Conservation (phyloP, 768 basidiomycete genomes). For the Tricholoma sp. region DNA sequence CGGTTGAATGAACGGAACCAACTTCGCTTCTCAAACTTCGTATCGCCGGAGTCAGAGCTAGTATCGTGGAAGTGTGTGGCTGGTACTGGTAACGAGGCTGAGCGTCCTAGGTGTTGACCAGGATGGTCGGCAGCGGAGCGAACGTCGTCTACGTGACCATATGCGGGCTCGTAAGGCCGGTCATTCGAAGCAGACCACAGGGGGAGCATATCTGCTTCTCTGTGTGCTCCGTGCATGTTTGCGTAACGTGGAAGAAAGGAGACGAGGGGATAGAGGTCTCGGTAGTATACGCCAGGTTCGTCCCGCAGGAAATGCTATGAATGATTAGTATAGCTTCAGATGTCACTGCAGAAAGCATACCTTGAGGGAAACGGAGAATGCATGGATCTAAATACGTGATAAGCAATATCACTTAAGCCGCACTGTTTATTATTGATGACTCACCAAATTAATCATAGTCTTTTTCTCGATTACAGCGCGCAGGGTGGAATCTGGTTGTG, state of each 20-base stretch:
- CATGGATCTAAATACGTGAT: conserved; percentile 45
- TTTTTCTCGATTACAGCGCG: conserved; percentile 66
- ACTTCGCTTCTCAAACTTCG: conserved; percentile 13
- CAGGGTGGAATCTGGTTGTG: conserved; percentile 24
- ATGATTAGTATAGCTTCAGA: background rate
- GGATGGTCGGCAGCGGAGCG: conserved; percentile 8
- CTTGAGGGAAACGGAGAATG: conserved; percentile 65
- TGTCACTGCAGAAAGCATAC: conserved; percentile 19
- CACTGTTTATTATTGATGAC: conserved; percentile 10
- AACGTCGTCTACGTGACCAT: conserved; percentile 4
- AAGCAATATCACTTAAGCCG: background rate
- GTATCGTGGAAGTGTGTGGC: conserved; percentile 2
- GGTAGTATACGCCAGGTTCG: conserved; percentile 67
- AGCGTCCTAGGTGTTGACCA: conserved; percentile 14
- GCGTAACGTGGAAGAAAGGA: conserved; percentile 62
- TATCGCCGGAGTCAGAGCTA: conserved; percentile 10
- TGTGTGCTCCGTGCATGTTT: conserved; percentile 17
- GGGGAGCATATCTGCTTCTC: conserved; percentile 45
- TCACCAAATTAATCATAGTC: conserved; percentile 64
- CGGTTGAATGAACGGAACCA: conserved; percentile 15
- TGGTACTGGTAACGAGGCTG: conserved; percentile 14
- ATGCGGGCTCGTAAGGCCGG: conserved; percentile 3
- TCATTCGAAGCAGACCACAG: conserved; percentile 48
- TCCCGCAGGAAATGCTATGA: conserved; percentile 59
- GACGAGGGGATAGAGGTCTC: conserved; percentile 68